These are phyloP conservation scores for Ilex asprella DNA, from an alignment of 257 asterid genomes.

Conservation along the genomic window DNA sequence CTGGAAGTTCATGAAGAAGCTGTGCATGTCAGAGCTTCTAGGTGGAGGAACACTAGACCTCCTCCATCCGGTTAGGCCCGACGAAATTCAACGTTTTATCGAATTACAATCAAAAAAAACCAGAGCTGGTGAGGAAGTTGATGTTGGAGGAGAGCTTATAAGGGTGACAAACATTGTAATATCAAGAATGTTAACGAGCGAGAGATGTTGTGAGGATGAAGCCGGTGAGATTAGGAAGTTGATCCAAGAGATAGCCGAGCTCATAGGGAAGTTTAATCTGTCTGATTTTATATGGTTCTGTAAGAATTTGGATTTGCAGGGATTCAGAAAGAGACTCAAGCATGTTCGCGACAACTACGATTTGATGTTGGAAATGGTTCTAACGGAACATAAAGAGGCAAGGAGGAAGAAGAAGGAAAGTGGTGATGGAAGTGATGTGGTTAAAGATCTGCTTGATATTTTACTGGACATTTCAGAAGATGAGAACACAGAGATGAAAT, in stretches of 20 bases:
- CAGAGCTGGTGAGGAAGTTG: slow-evolving; percentile 24
- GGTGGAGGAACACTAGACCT: slow-evolving; percentile 54
- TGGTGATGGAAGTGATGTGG: slow-evolving; percentile 13
- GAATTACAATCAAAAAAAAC: slow-evolving; percentile 20
- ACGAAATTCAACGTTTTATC: slow-evolving; percentile 30
- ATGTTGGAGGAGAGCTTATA: too few relatives aligned
- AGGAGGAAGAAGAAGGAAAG: slow-evolving; percentile 22
- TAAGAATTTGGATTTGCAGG: too few relatives aligned
- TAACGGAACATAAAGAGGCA: slow-evolving; percentile 35
- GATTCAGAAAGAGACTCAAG: too few relatives aligned
- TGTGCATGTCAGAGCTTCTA: slow-evolving; percentile 72
- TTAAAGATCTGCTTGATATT: slow-evolving; percentile 53
- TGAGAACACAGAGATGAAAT: slow-evolving; percentile 31
- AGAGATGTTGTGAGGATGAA: too few relatives aligned
- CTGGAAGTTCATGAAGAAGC: too few relatives aligned
- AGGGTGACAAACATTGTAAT: too few relatives aligned
- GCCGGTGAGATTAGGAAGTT: too few relatives aligned
- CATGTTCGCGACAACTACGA: too few relatives aligned
- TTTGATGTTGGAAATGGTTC: slow-evolving; percentile 52
- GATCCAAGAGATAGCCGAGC: too few relatives aligned
- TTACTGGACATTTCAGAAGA: slow-evolving; percentile 61
- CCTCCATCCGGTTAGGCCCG: slow-evolving; percentile 43
- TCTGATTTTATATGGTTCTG: too few relatives aligned
- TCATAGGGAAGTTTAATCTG: too few relatives aligned
- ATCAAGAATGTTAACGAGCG: too few relatives aligned